Conservation (phyloP, 2,329 filamentous ascomycete genomes). For the Monilinia fructigena region DNA sequence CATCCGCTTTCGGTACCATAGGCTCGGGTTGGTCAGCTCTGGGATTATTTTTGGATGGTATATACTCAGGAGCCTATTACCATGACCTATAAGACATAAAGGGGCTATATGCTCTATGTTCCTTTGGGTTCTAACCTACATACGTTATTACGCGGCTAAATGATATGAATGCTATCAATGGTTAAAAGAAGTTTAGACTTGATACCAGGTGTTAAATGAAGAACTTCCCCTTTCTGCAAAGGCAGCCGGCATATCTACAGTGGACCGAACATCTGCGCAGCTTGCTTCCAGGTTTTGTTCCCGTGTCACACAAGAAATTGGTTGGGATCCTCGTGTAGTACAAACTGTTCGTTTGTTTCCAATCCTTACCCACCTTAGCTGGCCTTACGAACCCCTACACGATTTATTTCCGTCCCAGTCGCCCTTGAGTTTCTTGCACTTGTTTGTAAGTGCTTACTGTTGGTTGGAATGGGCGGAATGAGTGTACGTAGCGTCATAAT, state of each 20-base stretch:
- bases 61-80: background rate
- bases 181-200: background rate
- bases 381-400: background rate
- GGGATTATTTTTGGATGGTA: background rate
- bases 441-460: conserved; percentile 5
- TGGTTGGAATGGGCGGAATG: background rate
- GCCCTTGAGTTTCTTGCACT: background rate
- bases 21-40: conserved; percentile 13
- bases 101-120: background rate
- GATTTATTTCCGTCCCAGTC: no score
- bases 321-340: background rate
- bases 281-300: background rate
- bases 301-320: background rate
- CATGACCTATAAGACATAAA: background rate
- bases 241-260: no score
- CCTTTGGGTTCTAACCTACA: background rate
- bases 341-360: background rate
- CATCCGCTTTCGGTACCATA: conserved; percentile 3
- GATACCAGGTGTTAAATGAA: no score
- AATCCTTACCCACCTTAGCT: background rate
- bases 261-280: background rate
- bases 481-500: background rate
- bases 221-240: no score
- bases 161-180: no score
- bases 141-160: no score